Evolutionary conservation across 1,284 basidiomycete species (phyloP), one percentile per base, ranked within the genome.

Genomic region (Gomphus bonarii): DNA sequence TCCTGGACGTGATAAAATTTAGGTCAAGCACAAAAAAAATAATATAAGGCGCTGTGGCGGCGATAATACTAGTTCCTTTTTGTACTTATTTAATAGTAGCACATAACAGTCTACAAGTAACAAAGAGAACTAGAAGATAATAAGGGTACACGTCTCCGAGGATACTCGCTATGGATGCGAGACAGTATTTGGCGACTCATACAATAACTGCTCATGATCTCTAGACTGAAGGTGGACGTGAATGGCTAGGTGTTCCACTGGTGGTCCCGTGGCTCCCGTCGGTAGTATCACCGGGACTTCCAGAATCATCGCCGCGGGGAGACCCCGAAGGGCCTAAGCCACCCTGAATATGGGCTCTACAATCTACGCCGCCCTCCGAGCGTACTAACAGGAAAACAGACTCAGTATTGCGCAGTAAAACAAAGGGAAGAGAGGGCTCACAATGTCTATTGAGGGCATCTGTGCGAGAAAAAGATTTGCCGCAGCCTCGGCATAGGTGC

Each of bases 391-490:
- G 8, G 61, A 58, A 25, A n/a, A 30, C 35, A 54, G 57, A 48
- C 58, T 65, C 60, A 57, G 60, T 64, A 63, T 67, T 20, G 50
- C n/a, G 33, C 33, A 12, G 33, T 10, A 10, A 20, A 35, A 14
- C 12, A 6, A 10, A 20, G 16, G 10, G 12, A 14, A 3, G 46
- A 16, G 58, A 10, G 25, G 20, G 84, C 88, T 74, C 74, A 94
- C 91, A 68, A 64, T 76, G 75, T 52, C 77, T 67, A 66, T 95
- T 95, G 59, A 97, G 77, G 18, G 94, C 94, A 73, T 97, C 94
- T 64, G 94, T 73, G 57, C 94, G 77, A 65, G 93, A 95, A 73
- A 97, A 97, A 18, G 90, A 89, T 76, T 95, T 95, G 65, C 90
- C 88, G 71, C 94, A 97, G 3, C 91, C 90, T 63, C 87, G 85